These are phyloP conservation scores for Cafeteria roenbergensis DNA, from an alignment of 108 stramenopile genomes.

Conservation along the genomic window DNA sequence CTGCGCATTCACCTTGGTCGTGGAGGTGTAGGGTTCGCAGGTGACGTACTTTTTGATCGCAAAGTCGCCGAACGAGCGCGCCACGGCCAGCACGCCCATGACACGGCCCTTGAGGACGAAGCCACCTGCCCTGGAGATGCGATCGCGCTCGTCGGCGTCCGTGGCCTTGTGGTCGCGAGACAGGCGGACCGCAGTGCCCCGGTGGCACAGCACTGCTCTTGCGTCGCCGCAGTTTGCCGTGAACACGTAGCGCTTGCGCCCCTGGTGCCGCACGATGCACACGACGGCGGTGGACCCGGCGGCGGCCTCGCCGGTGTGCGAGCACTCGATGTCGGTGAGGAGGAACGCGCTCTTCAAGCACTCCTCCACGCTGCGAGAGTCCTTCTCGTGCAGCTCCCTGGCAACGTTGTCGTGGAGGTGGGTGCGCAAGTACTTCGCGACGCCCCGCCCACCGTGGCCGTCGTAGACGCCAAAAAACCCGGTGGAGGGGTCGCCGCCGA, in stretches of 20 bases:
- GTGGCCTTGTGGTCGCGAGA: conserved; percentile 44
- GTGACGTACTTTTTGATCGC: conserved; percentile 27
- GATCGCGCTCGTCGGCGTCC: conserved; percentile 28
- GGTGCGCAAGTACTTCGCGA: conserved; percentile 78
- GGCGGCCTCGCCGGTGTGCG: conserved; percentile 51
- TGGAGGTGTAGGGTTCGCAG: conserved; percentile 4
- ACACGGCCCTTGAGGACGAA: conserved; percentile 45
- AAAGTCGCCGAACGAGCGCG: conserved; percentile 44
- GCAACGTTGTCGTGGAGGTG: conserved; percentile 59
- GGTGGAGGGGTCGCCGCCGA: conserved; percentile 14
- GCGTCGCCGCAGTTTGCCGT: conserved; percentile 88
- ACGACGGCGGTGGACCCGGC: conserved; percentile 82
- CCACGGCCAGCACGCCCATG: conserved; percentile 45
- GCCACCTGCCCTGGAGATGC: conserved; percentile 39
- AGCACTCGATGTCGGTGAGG: conserved; percentile 69
- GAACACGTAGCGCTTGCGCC: conserved; percentile 34
- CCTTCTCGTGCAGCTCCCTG: conserved; percentile 47
- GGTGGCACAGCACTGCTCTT: conserved; percentile 59
- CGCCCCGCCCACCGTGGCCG: conserved; percentile 78
- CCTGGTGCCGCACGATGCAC: conserved; percentile 50
- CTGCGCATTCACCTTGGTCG: neutral
- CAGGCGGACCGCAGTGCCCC: conserved; percentile 28
- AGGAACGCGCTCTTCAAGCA: conserved; percentile 70
- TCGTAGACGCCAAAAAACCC: conserved; percentile 75
- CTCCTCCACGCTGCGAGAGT: conserved; percentile 28